A percentile compares a stretch with the other conserved stretches of the same genome.
Evolutionary conservation across 2,329 filamentous ascomycete species (phyloP).

Genomic region (Dactylonectria macrodidyma): DNA sequence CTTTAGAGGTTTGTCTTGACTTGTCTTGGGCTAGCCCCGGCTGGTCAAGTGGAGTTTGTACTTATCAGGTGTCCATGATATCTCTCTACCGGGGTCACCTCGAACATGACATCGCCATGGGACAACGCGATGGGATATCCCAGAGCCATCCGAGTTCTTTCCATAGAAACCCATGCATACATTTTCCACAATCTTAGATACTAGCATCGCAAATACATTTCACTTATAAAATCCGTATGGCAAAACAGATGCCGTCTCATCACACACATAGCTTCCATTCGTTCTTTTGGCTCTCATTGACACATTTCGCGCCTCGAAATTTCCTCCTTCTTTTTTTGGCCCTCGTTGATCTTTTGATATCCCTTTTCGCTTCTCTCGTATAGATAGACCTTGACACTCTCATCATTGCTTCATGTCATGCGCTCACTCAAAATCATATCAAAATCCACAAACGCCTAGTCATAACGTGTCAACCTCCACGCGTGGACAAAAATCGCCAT

Average conservation of each 20-base stretch:
- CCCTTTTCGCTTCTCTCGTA: constrained; percentile 4
- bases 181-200: not conserved
- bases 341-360: constrained; percentile 11
- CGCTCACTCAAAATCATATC: constrained; percentile 7
- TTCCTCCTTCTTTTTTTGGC: constrained; percentile 4
- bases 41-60: constrained; percentile 35
- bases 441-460: constrained; percentile 31
- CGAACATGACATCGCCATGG: not conserved
- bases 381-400: constrained; percentile 5
- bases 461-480: constrained; percentile 36
- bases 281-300: not conserved
- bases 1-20: constrained; percentile 45
- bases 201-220: not conserved
- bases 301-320: not conserved
- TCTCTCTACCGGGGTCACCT: constrained; percentile 35
- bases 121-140: not conserved
- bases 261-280: not conserved
- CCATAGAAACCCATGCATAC: not conserved
- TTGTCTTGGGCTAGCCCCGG: constrained; percentile 47
- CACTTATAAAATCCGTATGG: not conserved
- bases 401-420: constrained; percentile 12
- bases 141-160: not conserved
- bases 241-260: not conserved
- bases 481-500: constrained; percentile 25
- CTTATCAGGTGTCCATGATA: constrained; percentile 34